phyloP scores from a whole-genome alignment of 306 rosid species.

The Cajanus cajan region DNA sequence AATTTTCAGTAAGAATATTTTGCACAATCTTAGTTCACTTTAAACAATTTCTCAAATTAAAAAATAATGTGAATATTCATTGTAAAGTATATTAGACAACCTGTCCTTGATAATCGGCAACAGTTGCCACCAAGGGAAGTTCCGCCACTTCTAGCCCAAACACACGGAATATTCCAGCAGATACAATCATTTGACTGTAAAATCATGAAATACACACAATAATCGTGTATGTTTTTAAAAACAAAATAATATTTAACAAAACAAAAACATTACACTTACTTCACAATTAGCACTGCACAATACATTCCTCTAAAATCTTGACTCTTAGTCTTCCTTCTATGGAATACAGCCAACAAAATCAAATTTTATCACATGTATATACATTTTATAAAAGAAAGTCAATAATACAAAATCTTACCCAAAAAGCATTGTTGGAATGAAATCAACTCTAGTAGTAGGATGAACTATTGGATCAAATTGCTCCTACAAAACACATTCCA shows the following conservation, averaged over 20 bases:
- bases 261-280: slow-evolving; percentile 50
- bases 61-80: not conserved
- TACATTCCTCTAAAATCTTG: slow-evolving; percentile 79
- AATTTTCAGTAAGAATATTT: not conserved
- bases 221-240: not conserved
- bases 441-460: slow-evolving; percentile 51
- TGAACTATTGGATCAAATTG: slow-evolving; percentile 72
- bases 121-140: slow-evolving; percentile 84
- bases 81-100: slow-evolving; percentile 28
- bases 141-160: slow-evolving; percentile 83
- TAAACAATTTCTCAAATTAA: not conserved
- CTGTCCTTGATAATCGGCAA: slow-evolving; percentile 63
- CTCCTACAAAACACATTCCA: slow-evolving; percentile 43
- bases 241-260: not conserved
- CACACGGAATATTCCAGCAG: slow-evolving; percentile 69
- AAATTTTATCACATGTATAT: not conserved
- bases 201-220: not conserved
- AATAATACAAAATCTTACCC: slow-evolving; percentile 48
- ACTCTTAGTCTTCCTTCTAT: slow-evolving; percentile 50
- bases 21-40: not conserved
- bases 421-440: slow-evolving; percentile 65
- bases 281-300: slow-evolving; percentile 71
- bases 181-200: slow-evolving; percentile 57
- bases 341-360: slow-evolving; percentile 9
- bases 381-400: not conserved